phyloP scores from a whole-genome alignment of 1,284 basidiomycete genomes.

The Prillingera fragicola region DNA sequence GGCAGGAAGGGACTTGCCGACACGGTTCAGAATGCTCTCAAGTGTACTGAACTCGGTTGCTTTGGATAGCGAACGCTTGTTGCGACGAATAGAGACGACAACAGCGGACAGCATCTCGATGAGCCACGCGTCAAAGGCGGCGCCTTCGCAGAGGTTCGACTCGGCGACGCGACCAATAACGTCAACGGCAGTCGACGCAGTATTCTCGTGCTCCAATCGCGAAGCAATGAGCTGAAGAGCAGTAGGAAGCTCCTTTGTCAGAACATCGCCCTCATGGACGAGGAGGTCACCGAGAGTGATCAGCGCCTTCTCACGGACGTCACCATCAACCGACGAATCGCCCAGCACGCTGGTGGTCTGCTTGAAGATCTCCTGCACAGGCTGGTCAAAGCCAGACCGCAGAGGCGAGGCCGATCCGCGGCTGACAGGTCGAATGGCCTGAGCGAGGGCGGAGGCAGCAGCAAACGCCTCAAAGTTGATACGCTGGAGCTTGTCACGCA shows the following conservation, averaged over 20 bases:
- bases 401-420: slow-evolving; percentile 37
- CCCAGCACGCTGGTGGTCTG: slow-evolving; percentile 66
- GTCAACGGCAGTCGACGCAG: slow-evolving; percentile 50
- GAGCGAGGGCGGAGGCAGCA: slow-evolving; percentile 51
- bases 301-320: slow-evolving; percentile 78
- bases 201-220: slow-evolving; percentile 60
- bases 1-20: slow-evolving; percentile 59
- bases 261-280: slow-evolving; percentile 71
- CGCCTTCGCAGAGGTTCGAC: slow-evolving; percentile 46
- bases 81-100: slow-evolving; percentile 69
- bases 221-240: slow-evolving; percentile 64
- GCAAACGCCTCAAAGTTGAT: slow-evolving; percentile 68
- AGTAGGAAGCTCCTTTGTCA: slow-evolving; percentile 41
- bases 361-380: slow-evolving; percentile 66
- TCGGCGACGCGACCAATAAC: slow-evolving; percentile 50
- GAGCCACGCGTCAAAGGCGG: slow-evolving; percentile 64
- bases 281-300: slow-evolving; percentile 78
- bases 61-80: slow-evolving; percentile 69
- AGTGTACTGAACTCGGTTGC: slow-evolving; percentile 72
- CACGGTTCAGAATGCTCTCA: slow-evolving; percentile 50
- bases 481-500: slow-evolving; percentile 53
- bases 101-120: slow-evolving; percentile 72
- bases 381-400: slow-evolving; percentile 36
- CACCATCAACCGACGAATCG: slow-evolving; percentile 80
- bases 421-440: slow-evolving; percentile 41